Base-by-base conservation (phyloP, 805 yeast species). In the Komagataella pseudopastoris region DNA sequence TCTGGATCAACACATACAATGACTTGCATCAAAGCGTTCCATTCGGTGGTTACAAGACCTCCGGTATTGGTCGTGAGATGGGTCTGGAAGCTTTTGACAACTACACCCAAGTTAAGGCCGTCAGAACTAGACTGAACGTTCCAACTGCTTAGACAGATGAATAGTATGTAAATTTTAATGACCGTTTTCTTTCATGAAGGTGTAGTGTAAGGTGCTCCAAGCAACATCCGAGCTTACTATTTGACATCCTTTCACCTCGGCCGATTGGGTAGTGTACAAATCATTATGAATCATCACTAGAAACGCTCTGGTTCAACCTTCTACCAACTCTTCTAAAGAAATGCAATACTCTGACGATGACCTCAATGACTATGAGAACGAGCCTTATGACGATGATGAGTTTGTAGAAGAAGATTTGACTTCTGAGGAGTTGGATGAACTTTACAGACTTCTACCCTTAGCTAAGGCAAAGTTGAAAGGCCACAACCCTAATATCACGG, bases 41-140 rank as follows among this genome's bases (percentile, higher is more conserved):
- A 63, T 90, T 90, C 67, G 96, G 96, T 61, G 96, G 96, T 48
- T 85, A 75, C 74, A 88, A 88, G 68, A 81, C 81, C 76, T 83
- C 93, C 52, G 98, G 98, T 68, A 73, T 85, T 55, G 97, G 98
- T 63, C 80, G 95, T 68, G 96, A 91, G 74, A 81, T 89, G 77
- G 96, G 96, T 62, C 78, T 77, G 55, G 90, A 88, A 57, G 95
- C 95, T 52, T 70, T 91, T 61, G 86, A 84, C 55, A 83, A 82
- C 67, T 91, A 88, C 75, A 81, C 88, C 56, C 95, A 88, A 67
- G 77, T 74, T 56, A 91, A 90, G 76, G 85, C 96, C 50, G 95
- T 90, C 53, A 81, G 93, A 78, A 62, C 63, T 43, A 66, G 58
- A 49, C 16, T 44, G 46, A 30, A 30, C 39, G 39, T 30, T 30